A percentile compares a stretch with the other conserved stretches of the same genome.
phyloP scores from a whole-genome alignment of 352 stramenopile genomes.

The Pythium sp. region DNA sequence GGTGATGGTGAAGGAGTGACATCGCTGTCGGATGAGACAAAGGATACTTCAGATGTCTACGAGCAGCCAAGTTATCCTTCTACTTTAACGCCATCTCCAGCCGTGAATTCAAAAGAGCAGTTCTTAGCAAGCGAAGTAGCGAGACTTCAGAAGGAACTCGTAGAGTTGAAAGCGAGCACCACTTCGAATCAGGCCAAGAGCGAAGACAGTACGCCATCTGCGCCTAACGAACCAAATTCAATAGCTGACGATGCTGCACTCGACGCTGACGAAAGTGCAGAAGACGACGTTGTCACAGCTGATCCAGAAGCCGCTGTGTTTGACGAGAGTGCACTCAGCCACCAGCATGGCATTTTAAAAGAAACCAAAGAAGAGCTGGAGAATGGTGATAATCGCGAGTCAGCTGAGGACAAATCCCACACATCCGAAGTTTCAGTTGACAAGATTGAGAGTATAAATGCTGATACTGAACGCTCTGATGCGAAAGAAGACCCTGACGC shows the following conservation, averaged over 20 bases:
- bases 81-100: neutral
- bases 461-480: neutral
- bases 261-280: neutral
- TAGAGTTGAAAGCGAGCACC: conserved; percentile 6
- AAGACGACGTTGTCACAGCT: neutral
- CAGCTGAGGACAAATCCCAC: neutral
- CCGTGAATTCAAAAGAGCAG: conserved; percentile 29
- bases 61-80: neutral
- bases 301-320: neutral
- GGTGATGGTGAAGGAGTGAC: neutral
- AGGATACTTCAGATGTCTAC: neutral
- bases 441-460: neutral
- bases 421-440: neutral
- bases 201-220: neutral
- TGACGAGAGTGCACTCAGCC: neutral
- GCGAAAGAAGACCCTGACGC: neutral
- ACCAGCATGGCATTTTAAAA: neutral
- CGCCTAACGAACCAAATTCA: neutral
- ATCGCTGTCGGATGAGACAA: neutral
- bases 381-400: too few species aligned
- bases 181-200: neutral
- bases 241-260: neutral
- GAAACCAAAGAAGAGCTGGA: neutral
- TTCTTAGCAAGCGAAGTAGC: conserved; percentile 30
- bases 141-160: conserved; percentile 31